Evolutionary conservation across 371 early-diverging fungal species (phyloP).

Genomic region (Mortierella sp.): DNA sequence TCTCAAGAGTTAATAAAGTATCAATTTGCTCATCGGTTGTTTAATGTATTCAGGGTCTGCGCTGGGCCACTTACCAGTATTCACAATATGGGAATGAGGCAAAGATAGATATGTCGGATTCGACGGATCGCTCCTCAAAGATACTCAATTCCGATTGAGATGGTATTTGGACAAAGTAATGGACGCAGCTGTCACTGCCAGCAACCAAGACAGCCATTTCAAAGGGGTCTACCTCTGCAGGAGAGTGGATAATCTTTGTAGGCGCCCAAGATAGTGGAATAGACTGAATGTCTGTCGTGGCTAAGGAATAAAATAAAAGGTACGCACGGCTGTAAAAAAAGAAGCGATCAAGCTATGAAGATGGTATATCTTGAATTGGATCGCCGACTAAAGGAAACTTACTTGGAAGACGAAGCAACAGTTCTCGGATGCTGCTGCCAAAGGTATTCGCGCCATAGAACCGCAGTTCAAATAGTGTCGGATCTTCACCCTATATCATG

Average conservation of each 20-base stretch:
- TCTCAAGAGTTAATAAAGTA: neutral
- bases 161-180: slow-evolving; percentile 37
- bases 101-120: slow-evolving; percentile 25
- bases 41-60: too few relatives aligned
- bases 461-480: slow-evolving; percentile 45
- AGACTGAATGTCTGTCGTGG: slow-evolving; percentile 35
- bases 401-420: slow-evolving; percentile 41
- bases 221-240: slow-evolving; percentile 42
- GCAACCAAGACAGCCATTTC: slow-evolving; percentile 51
- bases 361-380: too few relatives aligned
- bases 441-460: slow-evolving; percentile 47
- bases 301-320: too few relatives aligned
- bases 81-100: slow-evolving; percentile 48
- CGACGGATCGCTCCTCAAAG: slow-evolving; percentile 35
- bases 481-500: slow-evolving; percentile 28
- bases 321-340: too few relatives aligned
- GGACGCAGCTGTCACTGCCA: slow-evolving; percentile 51
- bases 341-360: too few relatives aligned
- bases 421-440: slow-evolving; percentile 32
- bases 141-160: neutral
- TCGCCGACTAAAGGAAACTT: neutral
- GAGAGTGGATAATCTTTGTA: slow-evolving; percentile 48
- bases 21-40: neutral
- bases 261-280: slow-evolving; percentile 48
- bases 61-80: slow-evolving; percentile 39